Base-by-base conservation (phyloP, 2,329 filamentous ascomycete species). In the Apiospora pterosperma region DNA sequence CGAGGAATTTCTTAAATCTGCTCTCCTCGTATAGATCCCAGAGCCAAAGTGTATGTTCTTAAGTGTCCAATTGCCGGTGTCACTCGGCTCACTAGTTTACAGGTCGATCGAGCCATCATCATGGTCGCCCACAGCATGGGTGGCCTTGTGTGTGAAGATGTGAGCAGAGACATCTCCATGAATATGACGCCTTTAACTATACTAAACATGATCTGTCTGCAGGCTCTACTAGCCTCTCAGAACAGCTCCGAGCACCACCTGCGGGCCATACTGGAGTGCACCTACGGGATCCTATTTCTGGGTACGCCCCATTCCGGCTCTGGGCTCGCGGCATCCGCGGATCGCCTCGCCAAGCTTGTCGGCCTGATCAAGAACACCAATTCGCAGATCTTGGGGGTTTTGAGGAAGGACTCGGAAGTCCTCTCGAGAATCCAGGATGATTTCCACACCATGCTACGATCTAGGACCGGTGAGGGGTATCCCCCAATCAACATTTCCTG, bases 111-210 rank as follows among this genome's bases (percentile, higher is more conserved):
- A 8, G 67, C 36, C 1, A 42, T 78, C 4, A 69, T 80, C 11
- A 71, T 80, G 14, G 68, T 79, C 21, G 76, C 69, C 3, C 78
- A 80, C 59, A 77, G 75, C 62, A 78, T 80, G 76, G 78, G 78
- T 5, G 77, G 77, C 0, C 67, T 79, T 0, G 74, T 79, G 1
- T 52, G 44, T 11, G 44, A 52, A 31, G 44, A 52, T 31, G 44
- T 52, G 14, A 52, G 44, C 5, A 31, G 16, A 25, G 3, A 16
- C 21, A 12, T 3, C 11, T 39, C n/a, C n/a, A 39, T 39, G 14
- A 16, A 16, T 39, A n/a, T n/a, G n/a, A n/a, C n/a, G n/a, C n/a
- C 12, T 39, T 39, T 39, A 16, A 3, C 36, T n/a, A 19, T 39
- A 19, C 36, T 39, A 12, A 28, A 16, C 6, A 10, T 5, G 2